Conservation (phyloP, 352 stramenopile genomes). For the Globisporangium solare region DNA sequence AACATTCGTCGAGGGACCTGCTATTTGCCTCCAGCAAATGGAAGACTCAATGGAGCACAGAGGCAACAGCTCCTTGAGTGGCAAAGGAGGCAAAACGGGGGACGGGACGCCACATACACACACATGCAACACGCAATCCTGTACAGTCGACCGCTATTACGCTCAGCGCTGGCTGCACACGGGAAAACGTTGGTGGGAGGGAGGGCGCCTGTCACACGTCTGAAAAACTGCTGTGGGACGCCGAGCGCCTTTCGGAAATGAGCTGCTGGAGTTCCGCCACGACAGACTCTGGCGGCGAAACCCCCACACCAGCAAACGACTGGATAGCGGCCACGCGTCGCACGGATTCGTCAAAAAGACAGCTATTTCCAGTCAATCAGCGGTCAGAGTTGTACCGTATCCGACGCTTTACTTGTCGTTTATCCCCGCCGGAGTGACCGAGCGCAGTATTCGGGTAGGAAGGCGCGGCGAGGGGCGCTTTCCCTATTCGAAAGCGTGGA, state of each 20-base stretch:
- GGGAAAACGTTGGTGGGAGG: neutral
- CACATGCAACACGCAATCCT: neutral
- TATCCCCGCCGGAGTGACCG: constrained; percentile 8
- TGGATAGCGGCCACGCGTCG: constrained; percentile 1
- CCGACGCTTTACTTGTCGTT: constrained; percentile 2
- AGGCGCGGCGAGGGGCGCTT: no score
- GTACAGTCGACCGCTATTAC: neutral
- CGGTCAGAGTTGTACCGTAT: neutral
- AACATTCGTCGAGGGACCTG: constrained; percentile 65
- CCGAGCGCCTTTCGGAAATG: constrained; percentile 5
- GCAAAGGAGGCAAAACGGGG: constrained; percentile 42
- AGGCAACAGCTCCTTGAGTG: constrained; percentile 49
- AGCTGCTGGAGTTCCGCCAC: neutral
- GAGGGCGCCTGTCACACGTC: neutral
- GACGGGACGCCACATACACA: constrained; percentile 3
- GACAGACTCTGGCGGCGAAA: neutral
- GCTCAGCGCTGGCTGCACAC: neutral
- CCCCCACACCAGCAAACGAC: constrained; percentile 5
- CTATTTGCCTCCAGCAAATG: constrained; percentile 57
- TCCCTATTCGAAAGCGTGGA: no score
- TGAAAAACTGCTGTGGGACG: constrained; percentile 7
- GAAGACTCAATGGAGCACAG: constrained; percentile 62
- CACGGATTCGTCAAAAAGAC: constrained; percentile 1
- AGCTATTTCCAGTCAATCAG: neutral
- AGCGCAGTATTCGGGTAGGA: no score